Percentiles rank a stretch among this genome's conserved stretches.
These are phyloP conservation scores for Marchantia paleacea DNA, from an alignment of 225 moss, liverwort and hornwort genomes.

Conservation along the genomic window DNA sequence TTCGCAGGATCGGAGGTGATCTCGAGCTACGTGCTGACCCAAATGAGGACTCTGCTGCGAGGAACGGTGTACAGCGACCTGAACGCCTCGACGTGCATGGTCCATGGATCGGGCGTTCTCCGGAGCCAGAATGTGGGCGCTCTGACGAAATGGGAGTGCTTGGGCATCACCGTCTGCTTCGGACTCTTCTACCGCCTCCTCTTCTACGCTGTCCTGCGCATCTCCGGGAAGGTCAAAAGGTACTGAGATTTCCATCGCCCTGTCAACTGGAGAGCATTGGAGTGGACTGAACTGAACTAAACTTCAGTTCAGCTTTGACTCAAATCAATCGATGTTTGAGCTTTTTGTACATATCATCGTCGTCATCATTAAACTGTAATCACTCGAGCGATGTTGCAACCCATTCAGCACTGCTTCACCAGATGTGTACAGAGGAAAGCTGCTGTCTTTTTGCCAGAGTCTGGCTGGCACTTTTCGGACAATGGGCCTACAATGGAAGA, in stretches of 20 bases:
- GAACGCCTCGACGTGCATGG: conserved; percentile 50
- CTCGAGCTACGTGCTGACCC: conserved; percentile 32
- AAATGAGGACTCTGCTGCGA: conserved; percentile 35
- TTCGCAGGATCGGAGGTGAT: conserved; percentile 37
- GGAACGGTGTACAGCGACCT: conserved; percentile 39
- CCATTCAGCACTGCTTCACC: no score
- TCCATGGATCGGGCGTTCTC: conserved; percentile 46
- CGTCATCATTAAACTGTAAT: no score
- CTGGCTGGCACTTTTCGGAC: no score
- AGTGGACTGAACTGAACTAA: no score
- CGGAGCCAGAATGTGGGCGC: conserved; percentile 37
- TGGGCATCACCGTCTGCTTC: conserved; percentile 59
- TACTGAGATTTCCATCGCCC: background rate
- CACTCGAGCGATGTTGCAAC: no score
- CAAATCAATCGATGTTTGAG: no score
- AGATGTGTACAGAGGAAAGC: no score
- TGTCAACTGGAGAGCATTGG: no score
- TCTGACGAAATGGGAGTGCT: conserved; percentile 65
- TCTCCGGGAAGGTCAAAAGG: conserved; percentile 29
- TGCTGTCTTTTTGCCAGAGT: no score
- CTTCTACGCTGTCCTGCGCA: conserved; percentile 58
- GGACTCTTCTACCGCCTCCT: conserved; percentile 52
- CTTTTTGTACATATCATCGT: no score
- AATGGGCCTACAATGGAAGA: no score
- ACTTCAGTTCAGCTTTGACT: no score